Conservation (phyloP, 176 grass and related monocot genomes). For the Carex myosuroides region DNA sequence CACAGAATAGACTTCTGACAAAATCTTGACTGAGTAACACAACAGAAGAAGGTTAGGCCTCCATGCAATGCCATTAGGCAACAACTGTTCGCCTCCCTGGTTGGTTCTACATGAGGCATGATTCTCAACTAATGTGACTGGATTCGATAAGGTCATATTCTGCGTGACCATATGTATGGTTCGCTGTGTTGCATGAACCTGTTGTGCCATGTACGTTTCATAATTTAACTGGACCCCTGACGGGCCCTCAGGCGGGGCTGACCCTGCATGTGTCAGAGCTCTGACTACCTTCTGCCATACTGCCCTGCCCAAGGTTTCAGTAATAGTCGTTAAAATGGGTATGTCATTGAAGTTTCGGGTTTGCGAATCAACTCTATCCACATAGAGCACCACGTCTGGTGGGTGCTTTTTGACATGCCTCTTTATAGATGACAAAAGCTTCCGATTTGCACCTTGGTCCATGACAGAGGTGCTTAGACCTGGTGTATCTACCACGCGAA, state of each 20-base stretch:
- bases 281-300: conserved; percentile 69
- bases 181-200: conserved; percentile 59
- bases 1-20: conserved; percentile 52
- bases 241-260: conserved; percentile 63
- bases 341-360: conserved; percentile 50
- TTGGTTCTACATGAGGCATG: conserved; percentile 66
- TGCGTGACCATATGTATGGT: conserved; percentile 50
- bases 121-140: conserved; percentile 86
- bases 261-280: conserved; percentile 75
- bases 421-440: conserved; percentile 67
- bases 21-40: conserved; percentile 75
- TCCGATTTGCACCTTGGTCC: conserved; percentile 65
- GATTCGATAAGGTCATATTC: conserved; percentile 50
- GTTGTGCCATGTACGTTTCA: conserved; percentile 42
- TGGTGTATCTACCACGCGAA: conserved; percentile 78
- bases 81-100: conserved; percentile 58
- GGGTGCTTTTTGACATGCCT: conserved; percentile 64
- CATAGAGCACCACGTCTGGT: conserved; percentile 77
- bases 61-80: conserved; percentile 84
- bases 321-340: conserved; percentile 50
- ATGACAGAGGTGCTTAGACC: conserved; percentile 48
- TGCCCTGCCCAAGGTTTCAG: conserved; percentile 51
- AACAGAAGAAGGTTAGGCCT: conserved; percentile 63
- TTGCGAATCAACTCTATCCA: conserved; percentile 69
- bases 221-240: conserved; percentile 61